Evolutionary conservation across 1,284 basidiomycete genomes (phyloP), one percentile per base, ranked within the genome.

Genomic region (Coriolopsis trogii): DNA sequence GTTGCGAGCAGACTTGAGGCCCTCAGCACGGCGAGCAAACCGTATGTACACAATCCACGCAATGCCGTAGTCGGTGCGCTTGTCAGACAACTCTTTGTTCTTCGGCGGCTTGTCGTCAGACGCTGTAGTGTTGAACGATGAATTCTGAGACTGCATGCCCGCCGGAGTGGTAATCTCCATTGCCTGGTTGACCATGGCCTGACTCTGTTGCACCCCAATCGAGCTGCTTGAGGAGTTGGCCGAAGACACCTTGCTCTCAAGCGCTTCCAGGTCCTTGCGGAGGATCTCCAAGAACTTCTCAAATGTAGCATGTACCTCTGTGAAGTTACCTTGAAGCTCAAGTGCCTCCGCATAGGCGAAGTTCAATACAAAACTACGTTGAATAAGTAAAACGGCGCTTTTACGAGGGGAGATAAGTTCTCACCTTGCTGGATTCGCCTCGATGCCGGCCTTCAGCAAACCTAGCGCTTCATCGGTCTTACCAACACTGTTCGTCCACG

Each of bases 31-130:
- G 44, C 91, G 75, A 1, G 87, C 87, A 63, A 95, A 98, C 13
- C 95, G 82, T 88, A 99, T 98, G 69, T 96, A 95, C 79, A 94
- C 89, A 68, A 87, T 87, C 74, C 80, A 89, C 15, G 79, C 88
- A 51, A 81, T 73, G 49, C 81, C 87, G 63, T 82, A 90, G 61
- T 85, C 86, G 61, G 80, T 81, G 72, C 79, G 73, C 64, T 84
- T 71, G 59, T 87, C 82, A 58, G 75, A 70, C 46, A 89, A 69
- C 61, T 88, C 79, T 62, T 80, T 81, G 38, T 66, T 67, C 60
- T 74, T 75, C 15, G 70, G 68, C 10, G 73, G 72, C 55, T 76
- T 79, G 26, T 79, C 77, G 18, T 84, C 68, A n/a, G 71, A 67
- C 42, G 59, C 60, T 31, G 78, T 70, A 3, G 74, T 71, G 24